Conservation (phyloP, 2,329 filamentous ascomycete genomes). For the Cercospora brassicicola region DNA sequence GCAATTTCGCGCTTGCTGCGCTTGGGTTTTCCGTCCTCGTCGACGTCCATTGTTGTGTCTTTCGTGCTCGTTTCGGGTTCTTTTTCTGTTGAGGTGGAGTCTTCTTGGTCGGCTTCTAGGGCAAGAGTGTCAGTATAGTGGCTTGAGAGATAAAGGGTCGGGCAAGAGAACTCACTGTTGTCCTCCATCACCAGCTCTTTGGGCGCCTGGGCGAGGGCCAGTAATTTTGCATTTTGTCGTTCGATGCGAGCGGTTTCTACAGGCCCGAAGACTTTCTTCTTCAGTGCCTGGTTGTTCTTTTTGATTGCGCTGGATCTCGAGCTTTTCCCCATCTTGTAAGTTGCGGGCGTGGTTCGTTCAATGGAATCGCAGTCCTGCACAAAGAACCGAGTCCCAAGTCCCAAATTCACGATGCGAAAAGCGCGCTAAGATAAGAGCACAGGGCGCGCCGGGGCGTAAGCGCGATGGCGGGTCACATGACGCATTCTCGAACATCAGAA, state of each 20-base stretch:
- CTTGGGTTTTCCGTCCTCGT: conserved; percentile 34
- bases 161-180: not conserved
- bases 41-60: conserved; percentile 42
- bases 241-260: conserved; percentile 75
- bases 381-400: conserved; percentile 5
- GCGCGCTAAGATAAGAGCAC: not conserved
- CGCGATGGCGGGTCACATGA: conserved; percentile 5
- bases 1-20: conserved; percentile 29
- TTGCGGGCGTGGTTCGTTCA: conserved; percentile 13
- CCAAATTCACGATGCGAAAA: conserved; percentile 1
- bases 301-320: conserved; percentile 76
- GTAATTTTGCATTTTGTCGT: conserved; percentile 80
- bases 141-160: not conserved
- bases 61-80: conserved; percentile 9
- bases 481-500: not conserved
- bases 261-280: conserved; percentile 79
- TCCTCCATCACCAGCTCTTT: conserved; percentile 65
- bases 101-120: not conserved
- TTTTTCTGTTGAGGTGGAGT: not conserved
- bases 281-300: conserved; percentile 77
- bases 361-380: not conserved
- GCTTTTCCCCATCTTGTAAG: conserved; percentile 76
- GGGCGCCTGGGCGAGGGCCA: conserved; percentile 75
- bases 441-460: not conserved
- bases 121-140: not conserved